Conservation (phyloP, 2,329 filamentous ascomycete genomes). For the Exophiala mesophila region DNA sequence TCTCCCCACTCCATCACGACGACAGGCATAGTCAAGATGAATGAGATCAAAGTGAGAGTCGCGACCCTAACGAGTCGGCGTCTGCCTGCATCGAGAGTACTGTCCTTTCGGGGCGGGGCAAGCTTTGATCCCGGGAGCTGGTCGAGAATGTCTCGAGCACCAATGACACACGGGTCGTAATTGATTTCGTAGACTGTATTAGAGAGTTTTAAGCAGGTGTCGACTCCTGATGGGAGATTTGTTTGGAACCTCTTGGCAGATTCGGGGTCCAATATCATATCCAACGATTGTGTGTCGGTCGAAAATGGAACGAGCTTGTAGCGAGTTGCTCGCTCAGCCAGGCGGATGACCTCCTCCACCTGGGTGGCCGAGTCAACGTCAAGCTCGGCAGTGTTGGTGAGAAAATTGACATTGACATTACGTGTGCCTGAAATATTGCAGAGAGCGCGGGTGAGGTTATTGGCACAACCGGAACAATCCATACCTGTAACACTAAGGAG, state of each 20-base stretch:
- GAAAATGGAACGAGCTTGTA: conserved; percentile 15
- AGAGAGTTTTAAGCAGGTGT: conserved; percentile 20
- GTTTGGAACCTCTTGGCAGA: conserved; percentile 1
- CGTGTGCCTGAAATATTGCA: conserved; percentile 12
- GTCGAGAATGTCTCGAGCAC: conserved; percentile 43
- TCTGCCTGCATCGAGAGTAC: conserved; percentile 35
- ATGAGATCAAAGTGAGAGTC: conserved; percentile 46
- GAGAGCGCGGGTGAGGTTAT: conserved; percentile 19
- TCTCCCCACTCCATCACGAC: conserved; percentile 63
- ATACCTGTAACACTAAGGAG: conserved; percentile 8
- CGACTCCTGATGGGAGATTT: conserved; percentile 4
- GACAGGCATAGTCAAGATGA: conserved; percentile 56
- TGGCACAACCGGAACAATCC: conserved; percentile 25
- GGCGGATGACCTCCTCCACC: conserved; percentile 21
- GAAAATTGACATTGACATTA: conserved; percentile 19
- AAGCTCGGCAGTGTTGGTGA: conserved; percentile 21
- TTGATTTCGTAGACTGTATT: conserved; percentile 37
- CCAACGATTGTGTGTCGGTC: conserved; percentile 14
- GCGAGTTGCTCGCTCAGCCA: conserved; percentile 13
- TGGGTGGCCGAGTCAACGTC: conserved; percentile 37
- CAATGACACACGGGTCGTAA: conserved; percentile 44
- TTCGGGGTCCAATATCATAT: conserved; percentile 6
- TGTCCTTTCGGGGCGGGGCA: conserved; percentile 25
- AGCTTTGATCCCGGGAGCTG: conserved; percentile 30
- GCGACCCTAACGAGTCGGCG: conserved; percentile 36